A percentile compares a stretch with the other conserved stretches of the same genome.
Conservation (phyloP, 2,329 filamentous ascomycete genomes). For the Seiridium cupressi region DNA sequence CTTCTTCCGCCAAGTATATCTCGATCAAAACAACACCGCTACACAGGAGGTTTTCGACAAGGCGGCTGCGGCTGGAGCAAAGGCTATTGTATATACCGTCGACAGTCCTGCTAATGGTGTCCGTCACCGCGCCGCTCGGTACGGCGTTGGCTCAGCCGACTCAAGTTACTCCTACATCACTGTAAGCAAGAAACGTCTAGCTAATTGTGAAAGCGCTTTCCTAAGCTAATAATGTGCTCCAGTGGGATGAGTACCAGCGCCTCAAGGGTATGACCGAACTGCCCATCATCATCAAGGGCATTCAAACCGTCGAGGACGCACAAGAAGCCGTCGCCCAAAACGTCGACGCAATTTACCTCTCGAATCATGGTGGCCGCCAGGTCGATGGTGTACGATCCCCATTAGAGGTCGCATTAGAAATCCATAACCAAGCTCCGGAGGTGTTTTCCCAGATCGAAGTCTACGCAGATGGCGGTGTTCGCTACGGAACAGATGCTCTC, state of each 20-base stretch:
- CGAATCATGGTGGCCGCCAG: slow-evolving; percentile 34
- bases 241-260: slow-evolving; percentile 26
- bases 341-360: slow-evolving; percentile 28
- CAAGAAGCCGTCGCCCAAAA: slow-evolving; percentile 22
- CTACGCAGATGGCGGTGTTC: slow-evolving; percentile 32
- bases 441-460: slow-evolving; percentile 29
- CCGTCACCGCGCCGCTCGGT: slow-evolving; percentile 12
- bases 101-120: slow-evolving; percentile 13
- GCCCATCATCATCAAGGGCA: slow-evolving; percentile 30
- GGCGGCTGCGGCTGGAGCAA: slow-evolving; percentile 13
- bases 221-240: not conserved
- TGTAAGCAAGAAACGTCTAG: not conserved
- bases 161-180: not conserved
- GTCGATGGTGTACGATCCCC: slow-evolving; percentile 26
- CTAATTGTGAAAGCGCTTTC: not conserved
- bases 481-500: slow-evolving; percentile 30
- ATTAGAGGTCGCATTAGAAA: slow-evolving; percentile 29
- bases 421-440: slow-evolving; percentile 23
- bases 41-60: slow-evolving; percentile 11
- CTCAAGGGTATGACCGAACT: slow-evolving; percentile 19
- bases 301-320: slow-evolving; percentile 32
- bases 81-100: slow-evolving; percentile 18
- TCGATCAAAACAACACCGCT: slow-evolving; percentile 15
- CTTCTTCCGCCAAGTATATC: slow-evolving; percentile 26
- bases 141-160: slow-evolving; percentile 9